Base-by-base conservation (phyloP, 1,284 basidiomycete genomes). In the Anthracocystis setariae region DNA sequence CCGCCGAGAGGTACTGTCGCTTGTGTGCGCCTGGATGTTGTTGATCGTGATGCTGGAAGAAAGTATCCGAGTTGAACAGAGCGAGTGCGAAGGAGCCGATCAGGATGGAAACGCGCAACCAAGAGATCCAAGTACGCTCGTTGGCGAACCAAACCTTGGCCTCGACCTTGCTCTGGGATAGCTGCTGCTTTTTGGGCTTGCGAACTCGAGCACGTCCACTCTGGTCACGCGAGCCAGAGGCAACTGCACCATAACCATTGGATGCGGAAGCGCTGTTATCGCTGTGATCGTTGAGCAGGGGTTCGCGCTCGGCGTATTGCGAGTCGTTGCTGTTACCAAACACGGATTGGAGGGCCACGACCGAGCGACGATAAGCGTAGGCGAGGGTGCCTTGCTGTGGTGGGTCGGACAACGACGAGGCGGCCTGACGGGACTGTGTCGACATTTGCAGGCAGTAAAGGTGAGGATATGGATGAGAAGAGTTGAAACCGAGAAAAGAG, bases 71-170 rank as follows among this genome's bases (percentile, higher is more conserved):
- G 78, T 95, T 94, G 87, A 91, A 94, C 2, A 98, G 86, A 0
- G 92, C 94, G 18, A 95, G 85, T 0, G 94, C 87, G 39, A 98
- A 88, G 0, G 92, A 90, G 5, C 91, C 93, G 57, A 97, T 86
- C 20, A 98, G 86, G 42, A 98, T 86, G 4, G 92, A 89, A 52
- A 92, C 90, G 73, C 92, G 92, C 49, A 96, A 85, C 89, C 94
- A 97, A 0, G 94, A 88, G 48, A 96, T 88, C 92, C 92, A 96
- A 3, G 94, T 82, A 15, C 80, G 79, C 58, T 82, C 81, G 60
- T 82, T 82, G 53, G 81, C 81, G 27, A 82, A 79, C 81, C 81
- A 82, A 38, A 82, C 81, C 60, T 82, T 82, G 29, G 81, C 80
- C 57, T 82, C 81, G 5, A 82, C 81, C 45, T 80, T 74, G 52